Conservation (phyloP, 176 grass and related monocot species). For the Bonia amplexicaulis region DNA sequence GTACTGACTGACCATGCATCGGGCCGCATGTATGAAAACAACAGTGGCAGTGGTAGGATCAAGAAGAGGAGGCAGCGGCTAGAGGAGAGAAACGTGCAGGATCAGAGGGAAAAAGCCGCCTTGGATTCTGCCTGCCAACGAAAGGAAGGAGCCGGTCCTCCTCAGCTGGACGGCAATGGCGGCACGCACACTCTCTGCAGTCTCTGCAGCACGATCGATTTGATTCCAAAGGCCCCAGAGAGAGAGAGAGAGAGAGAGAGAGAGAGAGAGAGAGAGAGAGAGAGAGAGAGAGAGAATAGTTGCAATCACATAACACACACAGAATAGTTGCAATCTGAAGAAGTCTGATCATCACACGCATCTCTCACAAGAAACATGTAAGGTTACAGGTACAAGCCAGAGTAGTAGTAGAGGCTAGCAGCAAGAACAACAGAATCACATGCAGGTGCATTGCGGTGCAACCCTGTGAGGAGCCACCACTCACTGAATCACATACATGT, state of each 20-base stretch:
- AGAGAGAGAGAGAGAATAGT: background rate
- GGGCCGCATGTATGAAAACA: background rate
- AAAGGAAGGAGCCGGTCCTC: background rate
- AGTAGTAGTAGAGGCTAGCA: background rate
- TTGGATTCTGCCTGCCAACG: slow-evolving; percentile 14
- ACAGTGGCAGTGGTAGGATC: background rate
- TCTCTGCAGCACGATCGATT: slow-evolving; percentile 7
- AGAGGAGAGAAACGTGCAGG: background rate
- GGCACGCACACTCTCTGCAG: background rate
- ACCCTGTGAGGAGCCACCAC: background rate
- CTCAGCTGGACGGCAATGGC: background rate
- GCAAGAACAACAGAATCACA: background rate
- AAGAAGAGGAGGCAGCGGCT: background rate
- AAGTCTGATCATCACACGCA: background rate
- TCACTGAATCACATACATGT: background rate
- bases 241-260: background rate
- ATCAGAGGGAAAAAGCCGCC: slow-evolving; percentile 14
- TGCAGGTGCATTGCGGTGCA: background rate
- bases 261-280: background rate
- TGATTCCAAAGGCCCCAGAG: background rate
- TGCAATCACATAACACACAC: background rate
- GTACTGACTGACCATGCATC: background rate
- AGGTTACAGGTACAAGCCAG: background rate
- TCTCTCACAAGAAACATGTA: background rate
- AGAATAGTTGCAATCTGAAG: background rate